Conservation (phyloP, 768 basidiomycete genomes). For the Pleurotus giganteus region DNA sequence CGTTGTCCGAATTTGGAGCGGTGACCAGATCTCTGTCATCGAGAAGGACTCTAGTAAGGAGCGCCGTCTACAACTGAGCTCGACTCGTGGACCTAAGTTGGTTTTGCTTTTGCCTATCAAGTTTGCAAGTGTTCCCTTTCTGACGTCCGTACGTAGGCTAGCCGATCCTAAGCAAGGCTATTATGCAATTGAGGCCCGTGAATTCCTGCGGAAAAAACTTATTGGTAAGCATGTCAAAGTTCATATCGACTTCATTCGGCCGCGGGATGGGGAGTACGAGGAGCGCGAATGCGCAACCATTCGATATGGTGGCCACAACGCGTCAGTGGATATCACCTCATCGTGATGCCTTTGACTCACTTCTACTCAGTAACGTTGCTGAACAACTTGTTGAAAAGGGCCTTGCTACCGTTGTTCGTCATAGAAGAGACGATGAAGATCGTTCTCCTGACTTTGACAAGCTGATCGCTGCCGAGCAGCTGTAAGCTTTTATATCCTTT, state of each 20-base stretch:
- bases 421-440: slow-evolving; percentile 94
- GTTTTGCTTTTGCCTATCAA: slow-evolving; percentile 5
- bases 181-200: slow-evolving; percentile 89
- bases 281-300: slow-evolving; percentile 91
- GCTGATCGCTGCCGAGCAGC: slow-evolving; percentile 91
- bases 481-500: slow-evolving; percentile 42
- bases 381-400: slow-evolving; percentile 95
- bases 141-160: slow-evolving; percentile 43
- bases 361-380: slow-evolving; percentile 71
- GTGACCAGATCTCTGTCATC: slow-evolving; percentile 83
- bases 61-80: slow-evolving; percentile 82
- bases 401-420: slow-evolving; percentile 83
- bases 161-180: slow-evolving; percentile 84
- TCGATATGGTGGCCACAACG: slow-evolving; percentile 76
- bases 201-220: slow-evolving; percentile 87
- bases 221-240: slow-evolving; percentile 88
- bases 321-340: slow-evolving; percentile 44
- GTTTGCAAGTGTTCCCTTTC: not conserved
- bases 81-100: slow-evolving; percentile 82
- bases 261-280: slow-evolving; percentile 89
- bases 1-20: slow-evolving; percentile 88
- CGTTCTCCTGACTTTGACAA: slow-evolving; percentile 96
- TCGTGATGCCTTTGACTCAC: slow-evolving; percentile 7
- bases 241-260: slow-evolving; percentile 87
- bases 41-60: slow-evolving; percentile 76